Conservation (phyloP, 2,329 filamentous ascomycete species). For the Pestalotiopsis sp. region DNA sequence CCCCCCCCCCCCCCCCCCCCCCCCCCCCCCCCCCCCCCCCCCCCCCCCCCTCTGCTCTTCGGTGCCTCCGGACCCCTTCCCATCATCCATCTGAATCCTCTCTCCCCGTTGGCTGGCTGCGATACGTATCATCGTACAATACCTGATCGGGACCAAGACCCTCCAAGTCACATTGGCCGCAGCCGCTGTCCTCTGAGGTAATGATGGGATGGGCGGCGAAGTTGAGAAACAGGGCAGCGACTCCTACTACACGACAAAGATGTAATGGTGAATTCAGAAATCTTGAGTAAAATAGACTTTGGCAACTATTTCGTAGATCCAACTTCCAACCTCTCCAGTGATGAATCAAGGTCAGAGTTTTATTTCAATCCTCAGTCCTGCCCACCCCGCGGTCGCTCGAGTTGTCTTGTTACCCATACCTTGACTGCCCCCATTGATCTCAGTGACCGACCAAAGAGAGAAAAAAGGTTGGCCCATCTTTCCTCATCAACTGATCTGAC, state of each 20-base stretch:
- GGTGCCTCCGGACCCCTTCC: background rate
- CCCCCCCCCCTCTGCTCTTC: background rate
- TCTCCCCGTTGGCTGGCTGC: background rate
- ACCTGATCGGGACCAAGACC: constrained; percentile 1
- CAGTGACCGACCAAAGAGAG: background rate
- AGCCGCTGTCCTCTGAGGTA: constrained; percentile 8
- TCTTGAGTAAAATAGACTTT: background rate
- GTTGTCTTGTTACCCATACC: no score
- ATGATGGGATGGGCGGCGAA: constrained; percentile 9
- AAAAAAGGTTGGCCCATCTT: background rate
- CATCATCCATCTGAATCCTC: background rate
- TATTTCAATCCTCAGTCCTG: background rate
- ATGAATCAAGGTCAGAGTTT: background rate
- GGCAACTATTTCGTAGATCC: background rate
- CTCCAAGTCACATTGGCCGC: constrained; percentile 2
- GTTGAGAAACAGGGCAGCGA: constrained; percentile 5
- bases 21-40: no score
- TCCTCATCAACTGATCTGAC: background rate
- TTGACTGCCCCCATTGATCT: no score
- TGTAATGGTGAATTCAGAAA: background rate
- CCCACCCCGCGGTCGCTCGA: background rate
- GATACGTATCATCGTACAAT: background rate
- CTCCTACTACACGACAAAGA: background rate
- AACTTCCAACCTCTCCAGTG: background rate
- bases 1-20: no score